Conservation (phyloP, 306 rosid genomes). For the Astragalus glycyphyllos region DNA sequence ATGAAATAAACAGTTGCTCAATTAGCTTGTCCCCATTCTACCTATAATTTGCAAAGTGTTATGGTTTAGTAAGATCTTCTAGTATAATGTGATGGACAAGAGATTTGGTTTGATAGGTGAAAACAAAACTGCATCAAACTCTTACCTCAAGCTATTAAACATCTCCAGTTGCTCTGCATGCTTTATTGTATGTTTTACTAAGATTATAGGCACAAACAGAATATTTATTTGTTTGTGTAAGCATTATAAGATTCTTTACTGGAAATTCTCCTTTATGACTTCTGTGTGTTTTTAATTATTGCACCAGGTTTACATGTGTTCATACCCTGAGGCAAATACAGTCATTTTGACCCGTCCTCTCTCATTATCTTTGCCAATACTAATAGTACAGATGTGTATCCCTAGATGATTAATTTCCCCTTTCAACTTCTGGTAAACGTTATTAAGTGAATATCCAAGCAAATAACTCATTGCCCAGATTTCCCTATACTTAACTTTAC, state of each 20-base stretch:
- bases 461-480: not conserved
- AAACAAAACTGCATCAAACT: not conserved
- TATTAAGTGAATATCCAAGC: not conserved
- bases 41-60: no score
- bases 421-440: not conserved
- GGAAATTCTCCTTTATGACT: constrained; percentile 5
- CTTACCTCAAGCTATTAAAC: not conserved
- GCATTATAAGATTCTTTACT: not conserved
- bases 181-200: not conserved
- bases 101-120: not conserved
- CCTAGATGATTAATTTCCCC: constrained; percentile 4
- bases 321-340: not conserved
- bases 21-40: not conserved
- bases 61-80: no score
- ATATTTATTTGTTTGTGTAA: not conserved
- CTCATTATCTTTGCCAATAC: not conserved
- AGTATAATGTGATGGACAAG: not conserved
- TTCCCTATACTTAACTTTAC: not conserved
- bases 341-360: not conserved
- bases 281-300: not conserved
- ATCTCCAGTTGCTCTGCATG: constrained; percentile 8
- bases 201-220: not conserved
- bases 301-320: not conserved
- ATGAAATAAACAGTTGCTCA: not conserved
- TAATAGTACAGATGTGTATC: not conserved